Evolutionary conservation across 1,139 yeast species (phyloP).

Genomic region (Suzukiozyma palmioleophila): DNA sequence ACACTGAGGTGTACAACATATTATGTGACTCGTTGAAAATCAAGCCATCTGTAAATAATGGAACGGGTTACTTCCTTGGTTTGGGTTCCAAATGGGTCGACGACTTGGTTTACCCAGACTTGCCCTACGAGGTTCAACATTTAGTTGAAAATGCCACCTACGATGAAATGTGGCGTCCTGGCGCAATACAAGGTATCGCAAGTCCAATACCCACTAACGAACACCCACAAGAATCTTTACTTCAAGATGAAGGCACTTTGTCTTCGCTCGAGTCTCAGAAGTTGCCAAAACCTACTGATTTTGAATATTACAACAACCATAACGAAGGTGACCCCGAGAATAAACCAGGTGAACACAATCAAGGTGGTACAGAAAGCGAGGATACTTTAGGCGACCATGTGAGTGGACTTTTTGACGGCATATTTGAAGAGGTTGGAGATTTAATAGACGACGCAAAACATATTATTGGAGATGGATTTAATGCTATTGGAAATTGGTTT

Average conservation of each 20-base stretch:
- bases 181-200: slow-evolving; percentile 11
- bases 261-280: slow-evolving; percentile 17
- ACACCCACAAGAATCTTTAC: slow-evolving; percentile 24
- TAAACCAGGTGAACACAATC: slow-evolving; percentile 4
- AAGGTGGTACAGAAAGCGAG: slow-evolving; percentile 7
- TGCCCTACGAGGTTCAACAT: slow-evolving; percentile 46
- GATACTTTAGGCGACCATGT: slow-evolving; percentile 2
- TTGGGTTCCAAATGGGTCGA: slow-evolving; percentile 50
- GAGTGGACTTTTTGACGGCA: slow-evolving; percentile 6
- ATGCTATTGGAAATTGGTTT: slow-evolving; percentile 10
- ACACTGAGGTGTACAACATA: slow-evolving; percentile 69
- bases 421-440: slow-evolving; percentile 18
- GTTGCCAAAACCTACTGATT: slow-evolving; percentile 36
- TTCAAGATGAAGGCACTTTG: slow-evolving; percentile 21
- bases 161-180: slow-evolving; percentile 39
- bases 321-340: slow-evolving; percentile 6
- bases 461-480: slow-evolving; percentile 12
- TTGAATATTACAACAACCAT: slow-evolving; percentile 11
- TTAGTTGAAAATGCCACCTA: slow-evolving; percentile 49
- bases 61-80: slow-evolving; percentile 32
- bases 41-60: slow-evolving; percentile 58
- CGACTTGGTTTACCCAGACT: slow-evolving; percentile 50
- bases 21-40: slow-evolving; percentile 65
- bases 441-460: slow-evolving; percentile 26
- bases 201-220: slow-evolving; percentile 17